Conservation (phyloP, 305 asterid genomes). For the Petunia hybrid region DNA sequence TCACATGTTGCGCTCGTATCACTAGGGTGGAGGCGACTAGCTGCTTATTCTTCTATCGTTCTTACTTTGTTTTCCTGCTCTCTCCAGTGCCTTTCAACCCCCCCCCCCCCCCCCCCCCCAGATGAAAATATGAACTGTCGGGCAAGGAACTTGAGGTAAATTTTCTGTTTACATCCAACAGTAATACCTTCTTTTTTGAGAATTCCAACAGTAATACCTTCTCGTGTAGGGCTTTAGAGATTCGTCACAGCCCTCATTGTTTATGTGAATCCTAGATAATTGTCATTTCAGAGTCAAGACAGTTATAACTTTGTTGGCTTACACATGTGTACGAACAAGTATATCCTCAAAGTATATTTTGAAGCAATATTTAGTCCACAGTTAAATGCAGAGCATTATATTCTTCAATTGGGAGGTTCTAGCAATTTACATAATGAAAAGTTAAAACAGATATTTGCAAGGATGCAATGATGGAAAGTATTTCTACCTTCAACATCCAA, state of each 20-base stretch:
- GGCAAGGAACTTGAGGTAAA: slow-evolving; percentile 24
- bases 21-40: background rate
- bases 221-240: slow-evolving; percentile 1
- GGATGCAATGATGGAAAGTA: slow-evolving; percentile 13
- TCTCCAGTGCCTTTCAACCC: background rate
- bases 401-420: slow-evolving; percentile 2
- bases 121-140: background rate
- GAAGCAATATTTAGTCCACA: slow-evolving; percentile 17
- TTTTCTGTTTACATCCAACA: slow-evolving; percentile 5
- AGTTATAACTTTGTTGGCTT: background rate
- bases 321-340: slow-evolving; percentile 12
- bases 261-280: background rate
- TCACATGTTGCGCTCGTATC: too few relatives aligned
- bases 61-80: background rate
- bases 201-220: background rate
- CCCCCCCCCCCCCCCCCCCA: background rate
- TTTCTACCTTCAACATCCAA: slow-evolving; percentile 92
- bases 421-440: background rate
- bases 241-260: background rate
- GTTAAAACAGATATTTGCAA: slow-evolving; percentile 9
- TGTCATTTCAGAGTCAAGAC: background rate
- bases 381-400: slow-evolving; percentile 2
- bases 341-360: slow-evolving; percentile 20
- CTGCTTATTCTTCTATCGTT: slow-evolving; percentile 15
- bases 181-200: background rate